Evolutionary conservation across 2,329 filamentous ascomycete species (phyloP).

Genomic region (Daldinia eschscholtzii): DNA sequence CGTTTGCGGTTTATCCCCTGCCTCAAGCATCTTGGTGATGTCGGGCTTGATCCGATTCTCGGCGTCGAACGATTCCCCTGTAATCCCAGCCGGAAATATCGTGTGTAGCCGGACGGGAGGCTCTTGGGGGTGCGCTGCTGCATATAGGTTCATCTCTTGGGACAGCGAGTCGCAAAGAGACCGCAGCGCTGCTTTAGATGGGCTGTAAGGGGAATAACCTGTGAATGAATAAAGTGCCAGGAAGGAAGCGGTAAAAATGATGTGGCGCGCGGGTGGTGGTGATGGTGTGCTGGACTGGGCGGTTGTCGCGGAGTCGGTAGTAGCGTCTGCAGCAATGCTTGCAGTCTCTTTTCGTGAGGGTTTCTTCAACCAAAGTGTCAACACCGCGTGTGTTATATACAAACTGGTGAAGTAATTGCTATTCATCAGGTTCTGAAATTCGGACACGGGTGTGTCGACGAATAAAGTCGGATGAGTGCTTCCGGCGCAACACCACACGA

Average conservation of each 20-base stretch:
- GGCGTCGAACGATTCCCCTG: slow-evolving; percentile 61
- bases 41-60: slow-evolving; percentile 56
- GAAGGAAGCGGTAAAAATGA: slow-evolving; percentile 76
- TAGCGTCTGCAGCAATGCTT: too few species aligned
- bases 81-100: slow-evolving; percentile 75
- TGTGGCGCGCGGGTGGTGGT: slow-evolving; percentile 60
- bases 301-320: too few species aligned
- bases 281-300: too few species aligned
- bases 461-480: slow-evolving; percentile 66
- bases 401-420: slow-evolving; percentile 57
- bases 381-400: slow-evolving; percentile 55
- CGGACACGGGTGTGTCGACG: slow-evolving; percentile 53
- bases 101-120: slow-evolving; percentile 68
- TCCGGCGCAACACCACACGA: slow-evolving; percentile 77
- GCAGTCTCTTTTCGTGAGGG: slow-evolving; percentile 29
- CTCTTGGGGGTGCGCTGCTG: slow-evolving; percentile 47
- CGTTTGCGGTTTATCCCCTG: slow-evolving; percentile 54
- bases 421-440: slow-evolving; percentile 55
- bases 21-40: slow-evolving; percentile 56
- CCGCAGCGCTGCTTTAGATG: slow-evolving; percentile 75
- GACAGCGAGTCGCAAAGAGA: slow-evolving; percentile 73
- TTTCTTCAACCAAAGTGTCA: slow-evolving; percentile 28
- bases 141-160: slow-evolving; percentile 66
- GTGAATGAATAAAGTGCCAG: slow-evolving; percentile 71
- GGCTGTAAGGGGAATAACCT: slow-evolving; percentile 75